A percentile compares a stretch with the other conserved stretches of the same genome.
phyloP scores from a whole-genome alignment of 2,329 filamentous ascomycete genomes.

The Phialocephala sp. region DNA sequence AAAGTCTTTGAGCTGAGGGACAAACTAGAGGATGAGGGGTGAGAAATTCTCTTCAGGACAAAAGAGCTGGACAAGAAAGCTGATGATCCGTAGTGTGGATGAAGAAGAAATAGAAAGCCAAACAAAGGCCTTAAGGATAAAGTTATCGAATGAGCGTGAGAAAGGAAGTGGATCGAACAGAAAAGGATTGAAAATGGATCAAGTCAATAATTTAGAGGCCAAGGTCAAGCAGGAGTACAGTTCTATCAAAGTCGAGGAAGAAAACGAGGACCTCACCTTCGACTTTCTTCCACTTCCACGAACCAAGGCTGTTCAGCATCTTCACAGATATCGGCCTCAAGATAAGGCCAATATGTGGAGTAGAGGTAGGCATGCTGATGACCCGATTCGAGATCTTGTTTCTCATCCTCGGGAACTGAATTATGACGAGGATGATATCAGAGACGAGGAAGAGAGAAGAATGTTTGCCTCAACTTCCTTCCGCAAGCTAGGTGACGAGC shows the following conservation, averaged over 20 bases:
- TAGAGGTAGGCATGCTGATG: constrained; percentile 1
- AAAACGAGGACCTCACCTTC: background rate
- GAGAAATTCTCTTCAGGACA: no score
- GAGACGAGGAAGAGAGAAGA: background rate
- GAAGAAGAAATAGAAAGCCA: background rate
- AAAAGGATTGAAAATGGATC: background rate
- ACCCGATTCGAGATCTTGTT: background rate
- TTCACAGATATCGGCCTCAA: background rate
- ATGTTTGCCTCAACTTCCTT: background rate
- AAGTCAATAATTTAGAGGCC: background rate
- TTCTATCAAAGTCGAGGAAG: background rate
- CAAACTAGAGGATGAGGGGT: background rate
- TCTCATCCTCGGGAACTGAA: background rate
- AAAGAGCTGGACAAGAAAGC: background rate
- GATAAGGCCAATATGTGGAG: background rate
- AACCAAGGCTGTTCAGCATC: background rate
- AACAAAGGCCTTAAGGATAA: background rate
- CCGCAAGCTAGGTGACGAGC: constrained; percentile 87
- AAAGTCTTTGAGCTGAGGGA: background rate
- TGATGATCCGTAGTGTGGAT: background rate
- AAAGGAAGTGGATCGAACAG: background rate
- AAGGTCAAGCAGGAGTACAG: no score
- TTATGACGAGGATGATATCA: background rate
- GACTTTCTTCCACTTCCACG: background rate
- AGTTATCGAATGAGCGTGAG: background rate